Evolutionary conservation across 352 stramenopile genomes (phyloP).

Genomic region (Bremia lactucae): DNA sequence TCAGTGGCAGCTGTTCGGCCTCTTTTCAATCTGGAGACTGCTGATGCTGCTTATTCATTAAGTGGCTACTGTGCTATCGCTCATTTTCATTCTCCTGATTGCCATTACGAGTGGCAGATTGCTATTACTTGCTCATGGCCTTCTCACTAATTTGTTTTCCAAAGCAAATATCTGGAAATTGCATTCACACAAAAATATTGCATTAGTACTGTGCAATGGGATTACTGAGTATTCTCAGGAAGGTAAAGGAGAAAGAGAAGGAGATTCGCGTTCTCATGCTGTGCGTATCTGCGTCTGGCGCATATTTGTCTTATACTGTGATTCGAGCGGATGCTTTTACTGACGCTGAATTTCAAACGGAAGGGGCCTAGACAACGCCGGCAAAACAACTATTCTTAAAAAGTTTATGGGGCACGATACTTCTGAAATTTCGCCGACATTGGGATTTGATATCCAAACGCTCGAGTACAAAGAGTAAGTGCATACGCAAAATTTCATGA

Average conservation of each 20-base stretch:
- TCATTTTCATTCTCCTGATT: conserved; percentile 23
- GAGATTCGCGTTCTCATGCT: conserved; percentile 98
- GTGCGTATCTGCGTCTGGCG: conserved; percentile 22
- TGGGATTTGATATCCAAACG: conserved; percentile 99
- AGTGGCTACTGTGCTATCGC: background rate
- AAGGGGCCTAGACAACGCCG: conserved; percentile 97
- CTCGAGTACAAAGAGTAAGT: conserved; percentile 90
- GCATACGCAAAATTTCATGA: background rate
- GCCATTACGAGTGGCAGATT: no score
- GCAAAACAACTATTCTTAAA: conserved; percentile 98
- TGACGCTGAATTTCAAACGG: conserved; percentile 1
- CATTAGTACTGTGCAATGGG: conserved; percentile 46
- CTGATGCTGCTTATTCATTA: conserved; percentile 11
- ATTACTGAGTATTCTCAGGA: conserved; percentile 90
- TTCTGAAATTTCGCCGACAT: conserved; percentile 93
- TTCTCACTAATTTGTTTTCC: no score
- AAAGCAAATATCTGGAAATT: conserved; percentile 6
- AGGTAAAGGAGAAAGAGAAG: conserved; percentile 99
- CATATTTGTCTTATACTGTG: background rate
- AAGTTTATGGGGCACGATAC: conserved; percentile 97
- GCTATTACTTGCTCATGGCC: no score
- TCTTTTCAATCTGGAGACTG: conserved; percentile 11
- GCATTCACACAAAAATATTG: conserved; percentile 1
- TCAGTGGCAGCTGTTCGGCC: background rate
- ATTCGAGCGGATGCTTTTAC: conserved; percentile 5